A percentile compares a stretch with the other conserved stretches of the same genome.
Conservation (phyloP, 371 early-diverging fungal genomes). For the Conidiobolus incongruus region DNA sequence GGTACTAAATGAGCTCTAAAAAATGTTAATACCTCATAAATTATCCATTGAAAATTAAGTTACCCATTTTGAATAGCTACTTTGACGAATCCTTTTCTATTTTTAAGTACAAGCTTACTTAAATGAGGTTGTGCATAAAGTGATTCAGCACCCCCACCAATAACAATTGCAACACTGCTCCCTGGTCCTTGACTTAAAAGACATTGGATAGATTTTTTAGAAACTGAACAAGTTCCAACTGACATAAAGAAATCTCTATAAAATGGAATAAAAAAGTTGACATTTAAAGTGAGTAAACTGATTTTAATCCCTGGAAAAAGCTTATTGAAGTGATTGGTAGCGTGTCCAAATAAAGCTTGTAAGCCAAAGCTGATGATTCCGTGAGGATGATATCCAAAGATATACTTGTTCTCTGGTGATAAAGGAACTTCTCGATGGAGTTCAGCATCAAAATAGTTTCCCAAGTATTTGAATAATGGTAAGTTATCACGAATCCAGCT, state of each 20-base stretch:
- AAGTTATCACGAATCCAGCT: too few species aligned
- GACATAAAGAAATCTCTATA: constrained; percentile 46
- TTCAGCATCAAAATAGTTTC: constrained; percentile 4
- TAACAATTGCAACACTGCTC: constrained; percentile 26
- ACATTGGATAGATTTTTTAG: constrained; percentile 2
- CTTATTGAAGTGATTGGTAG: constrained; percentile 33
- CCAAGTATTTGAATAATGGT: too few species aligned
- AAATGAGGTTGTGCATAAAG: constrained; percentile 37
- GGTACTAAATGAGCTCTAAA: constrained; percentile 47
- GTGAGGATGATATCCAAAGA: constrained; percentile 61
- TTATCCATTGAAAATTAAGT: background rate
- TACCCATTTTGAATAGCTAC: constrained; percentile 45
- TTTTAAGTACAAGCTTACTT: constrained; percentile 34
- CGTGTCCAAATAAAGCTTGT: constrained; percentile 54
- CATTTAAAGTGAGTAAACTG: constrained; percentile 27
- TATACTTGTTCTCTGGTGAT: constrained; percentile 44
- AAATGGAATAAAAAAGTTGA: constrained; percentile 38
- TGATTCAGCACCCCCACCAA: constrained; percentile 58
- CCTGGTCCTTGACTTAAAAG: background rate
- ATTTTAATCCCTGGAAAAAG: constrained; percentile 37
- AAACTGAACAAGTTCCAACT: constrained; percentile 20
- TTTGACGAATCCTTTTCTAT: constrained; percentile 55
- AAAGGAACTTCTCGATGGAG: constrained; percentile 24
- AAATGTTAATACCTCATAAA: too few species aligned
- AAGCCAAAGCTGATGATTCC: too few species aligned